These are phyloP conservation scores for Tetrapisispora iriomotensis DNA, from an alignment of 805 yeast genomes.

Conservation along the genomic window DNA sequence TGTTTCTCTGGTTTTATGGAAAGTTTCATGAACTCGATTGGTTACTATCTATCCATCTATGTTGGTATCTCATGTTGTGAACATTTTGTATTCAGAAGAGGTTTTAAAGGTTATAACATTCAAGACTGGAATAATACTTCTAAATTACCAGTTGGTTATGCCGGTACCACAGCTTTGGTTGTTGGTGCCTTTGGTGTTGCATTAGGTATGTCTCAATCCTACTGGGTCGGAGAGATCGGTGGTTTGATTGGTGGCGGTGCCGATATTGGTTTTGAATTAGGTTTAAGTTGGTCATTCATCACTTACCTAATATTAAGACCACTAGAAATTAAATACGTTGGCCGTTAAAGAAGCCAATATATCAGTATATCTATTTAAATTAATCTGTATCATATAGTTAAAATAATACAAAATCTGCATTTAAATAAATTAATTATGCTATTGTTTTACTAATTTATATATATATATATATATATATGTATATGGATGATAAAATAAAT, in stretches of 20 bases:
- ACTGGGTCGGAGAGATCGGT: slow-evolving; percentile 70
- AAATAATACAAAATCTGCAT: too few relatives aligned
- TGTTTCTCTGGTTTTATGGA: slow-evolving; percentile 61
- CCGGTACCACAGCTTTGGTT: slow-evolving; percentile 70
- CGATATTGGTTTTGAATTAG: slow-evolving; percentile 78
- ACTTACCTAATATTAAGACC: slow-evolving; percentile 49
- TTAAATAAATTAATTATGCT: too few relatives aligned
- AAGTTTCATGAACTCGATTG: slow-evolving; percentile 83
- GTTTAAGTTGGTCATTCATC: slow-evolving; percentile 52
- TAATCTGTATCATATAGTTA: too few relatives aligned
- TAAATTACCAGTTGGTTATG: slow-evolving; percentile 61
- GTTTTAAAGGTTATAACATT: slow-evolving; percentile 51
- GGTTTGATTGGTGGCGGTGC: slow-evolving; percentile 61
- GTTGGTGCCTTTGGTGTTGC: slow-evolving; percentile 81
- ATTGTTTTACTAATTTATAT: too few relatives aligned
- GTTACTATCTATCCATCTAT: slow-evolving; percentile 84
- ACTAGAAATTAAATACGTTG: slow-evolving; percentile 56
- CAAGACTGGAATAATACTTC: slow-evolving; percentile 47
- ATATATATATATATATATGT: too few relatives aligned
- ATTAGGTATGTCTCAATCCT: slow-evolving; percentile 79
- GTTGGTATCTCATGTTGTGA: slow-evolving; percentile 63
- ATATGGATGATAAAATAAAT: too few relatives aligned
- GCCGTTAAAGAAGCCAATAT: slow-evolving; percentile 15
- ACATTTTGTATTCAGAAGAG: slow-evolving; percentile 67
- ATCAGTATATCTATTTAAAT: too few relatives aligned